Base-by-base conservation (phyloP, 331 rosid genomes). In the Stylosanthes scabra region DNA sequence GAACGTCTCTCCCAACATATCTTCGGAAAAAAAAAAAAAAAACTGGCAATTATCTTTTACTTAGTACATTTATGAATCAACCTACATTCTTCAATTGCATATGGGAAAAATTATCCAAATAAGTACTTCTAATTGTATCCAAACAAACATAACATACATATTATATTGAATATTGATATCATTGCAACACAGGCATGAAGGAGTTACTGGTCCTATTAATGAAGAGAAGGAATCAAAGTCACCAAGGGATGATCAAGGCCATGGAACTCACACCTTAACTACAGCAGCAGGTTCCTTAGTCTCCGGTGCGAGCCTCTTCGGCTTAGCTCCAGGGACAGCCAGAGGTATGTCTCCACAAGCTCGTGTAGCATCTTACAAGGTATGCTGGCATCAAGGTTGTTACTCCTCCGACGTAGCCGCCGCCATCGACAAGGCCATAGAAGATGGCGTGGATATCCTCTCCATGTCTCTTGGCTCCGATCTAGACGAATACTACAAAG, bases 201-300 rank as follows among this genome's bases (percentile, higher is more conserved):
- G 6, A 28, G 68, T 84, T 1, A 50, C 59, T 6, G 97, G 96
- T 29, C 71, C 90, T 1, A 66, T 90, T 8, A 89, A 84, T 13
- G 66, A 42, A 25, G 68, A 9, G 9, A 66, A 31, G 7, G 98
- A 93, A 80, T 87, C 92, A 6, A 90, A 58, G 59, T 93, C 98
- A 9, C 87, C 98, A 0, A 75, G 97, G 50, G 98, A 93, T 5
- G 96, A 84, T n/a, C 93, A 89, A 3, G 98, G 98, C 14, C 98
- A 93, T 3, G 98, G 98, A 45, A 90, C 86, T 52, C 98, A 93
- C 76, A 93, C 98, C 8, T 83, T 92, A 4, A 87, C 96, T 8
- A 93, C 97, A 4, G 93, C 90, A 7, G 93, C 85, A 1, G 98
- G 98, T 3, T 90, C 98, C 0, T 50, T 74, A 0, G 96, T 89